A percentile compares a stretch with the other conserved stretches of the same genome.
These are phyloP conservation scores for Sporothrix pallida DNA, from an alignment of 2,329 filamentous ascomycete genomes.

Conservation along the genomic window DNA sequence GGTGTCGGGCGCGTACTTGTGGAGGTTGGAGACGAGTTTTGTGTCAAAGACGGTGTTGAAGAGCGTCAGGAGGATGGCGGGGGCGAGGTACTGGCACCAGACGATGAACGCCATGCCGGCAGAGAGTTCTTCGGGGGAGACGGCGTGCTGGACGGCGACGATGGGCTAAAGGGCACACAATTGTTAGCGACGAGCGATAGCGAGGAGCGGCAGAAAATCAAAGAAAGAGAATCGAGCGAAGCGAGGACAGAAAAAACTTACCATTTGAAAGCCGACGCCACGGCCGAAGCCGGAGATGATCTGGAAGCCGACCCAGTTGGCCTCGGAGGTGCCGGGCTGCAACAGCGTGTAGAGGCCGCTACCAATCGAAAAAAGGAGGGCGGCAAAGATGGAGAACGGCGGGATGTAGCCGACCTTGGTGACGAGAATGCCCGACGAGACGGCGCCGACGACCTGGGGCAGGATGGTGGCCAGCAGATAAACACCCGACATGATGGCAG, in stretches of 20 bases:
- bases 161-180: no score
- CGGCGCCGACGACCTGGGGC: constrained; percentile 39
- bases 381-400: constrained; percentile 44
- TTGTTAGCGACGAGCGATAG: no score
- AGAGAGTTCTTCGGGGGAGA: constrained; percentile 40
- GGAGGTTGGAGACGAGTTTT: constrained; percentile 39
- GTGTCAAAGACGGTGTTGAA: constrained; percentile 61
- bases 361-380: constrained; percentile 44
- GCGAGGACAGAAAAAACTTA: constrained; percentile 37
- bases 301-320: constrained; percentile 47
- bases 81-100: constrained; percentile 59
- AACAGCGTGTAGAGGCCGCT: constrained; percentile 47
- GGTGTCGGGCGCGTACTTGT: constrained; percentile 24
- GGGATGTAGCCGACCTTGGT: constrained; percentile 45
- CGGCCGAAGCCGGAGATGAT: constrained; percentile 42
- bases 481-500: constrained; percentile 46
- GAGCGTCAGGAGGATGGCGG: constrained; percentile 56
- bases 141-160: constrained; percentile 42
- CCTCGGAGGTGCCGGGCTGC: constrained; percentile 40
- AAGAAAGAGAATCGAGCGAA: not conserved
- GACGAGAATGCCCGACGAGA: constrained; percentile 39
- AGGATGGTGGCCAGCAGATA: constrained; percentile 45
- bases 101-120: constrained; percentile 47
- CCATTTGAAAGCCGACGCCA: constrained; percentile 43
- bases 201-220: no score